Conservation (phyloP, 495 filamentous ascomycete species). For the Parathielavia appendiculata region DNA sequence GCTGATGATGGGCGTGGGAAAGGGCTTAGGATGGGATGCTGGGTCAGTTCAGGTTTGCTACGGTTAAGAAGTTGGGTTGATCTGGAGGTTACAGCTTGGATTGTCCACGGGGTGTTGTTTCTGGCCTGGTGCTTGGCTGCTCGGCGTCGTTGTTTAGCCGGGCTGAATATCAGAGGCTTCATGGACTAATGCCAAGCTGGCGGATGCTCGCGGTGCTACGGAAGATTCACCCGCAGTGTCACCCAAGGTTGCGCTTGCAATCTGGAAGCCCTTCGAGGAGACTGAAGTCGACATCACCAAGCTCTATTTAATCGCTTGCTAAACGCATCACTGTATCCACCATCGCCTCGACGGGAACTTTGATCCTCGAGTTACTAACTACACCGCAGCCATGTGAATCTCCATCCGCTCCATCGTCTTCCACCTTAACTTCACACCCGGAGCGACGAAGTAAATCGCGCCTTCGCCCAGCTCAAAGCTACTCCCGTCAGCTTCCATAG, state of each 20-base stretch:
- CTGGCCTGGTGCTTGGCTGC: no score
- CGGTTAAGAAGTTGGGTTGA: no score
- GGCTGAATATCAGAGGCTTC: background rate
- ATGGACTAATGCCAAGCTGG: background rate
- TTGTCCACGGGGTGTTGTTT: background rate
- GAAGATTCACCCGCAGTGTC: background rate
- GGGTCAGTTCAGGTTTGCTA: no score
- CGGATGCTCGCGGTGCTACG: background rate
- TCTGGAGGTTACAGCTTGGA: background rate
- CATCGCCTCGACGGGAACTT: background rate
- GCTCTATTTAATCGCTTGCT: no score
- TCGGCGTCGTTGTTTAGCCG: background rate
- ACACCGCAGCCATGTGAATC: slow-evolving; percentile 46
- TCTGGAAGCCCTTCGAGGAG: no score
- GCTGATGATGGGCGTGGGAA: background rate
- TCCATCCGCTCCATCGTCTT: slow-evolving; percentile 48
- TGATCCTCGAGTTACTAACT: background rate
- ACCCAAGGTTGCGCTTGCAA: no score
- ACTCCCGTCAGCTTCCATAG: slow-evolving; percentile 51
- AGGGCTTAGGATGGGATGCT: no score
- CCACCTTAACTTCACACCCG: slow-evolving; percentile 50
- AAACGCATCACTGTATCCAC: no score
- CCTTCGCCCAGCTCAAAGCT: slow-evolving; percentile 56
- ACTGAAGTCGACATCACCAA: no score
- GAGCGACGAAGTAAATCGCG: slow-evolving; percentile 63